phyloP scores from a whole-genome alignment of 2,329 filamentous ascomycete species.

The Talaromyces sp. region DNA sequence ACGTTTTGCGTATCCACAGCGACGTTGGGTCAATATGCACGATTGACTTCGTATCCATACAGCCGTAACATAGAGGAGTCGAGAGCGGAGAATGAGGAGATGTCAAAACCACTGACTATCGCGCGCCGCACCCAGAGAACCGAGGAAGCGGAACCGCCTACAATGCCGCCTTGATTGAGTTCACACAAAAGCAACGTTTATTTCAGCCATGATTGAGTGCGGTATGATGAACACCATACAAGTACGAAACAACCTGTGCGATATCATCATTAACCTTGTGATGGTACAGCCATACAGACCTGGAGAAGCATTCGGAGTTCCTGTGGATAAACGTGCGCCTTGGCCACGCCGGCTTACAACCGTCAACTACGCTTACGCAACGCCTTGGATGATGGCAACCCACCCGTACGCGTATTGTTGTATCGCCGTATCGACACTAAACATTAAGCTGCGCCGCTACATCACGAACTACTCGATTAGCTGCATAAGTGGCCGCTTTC shows the following conservation, averaged over 20 bases:
- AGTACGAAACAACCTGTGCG: background rate
- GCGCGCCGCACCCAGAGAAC: background rate
- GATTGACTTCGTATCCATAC: background rate
- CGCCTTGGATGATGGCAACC: background rate
- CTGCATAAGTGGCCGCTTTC: conserved; percentile 15
- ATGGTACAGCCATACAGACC: no score
- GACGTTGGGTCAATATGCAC: background rate
- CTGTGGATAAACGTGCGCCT: background rate
- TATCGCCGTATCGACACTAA: conserved; percentile 14
- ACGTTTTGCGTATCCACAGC: background rate
- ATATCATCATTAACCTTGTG: no score
- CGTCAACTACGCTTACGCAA: background rate
- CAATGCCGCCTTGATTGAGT: background rate
- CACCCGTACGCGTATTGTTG: conserved; percentile 3
- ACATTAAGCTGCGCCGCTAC: conserved; percentile 17
- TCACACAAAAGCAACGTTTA: background rate
- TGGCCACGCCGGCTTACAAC: background rate
- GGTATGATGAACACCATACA: background rate
- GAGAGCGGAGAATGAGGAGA: background rate
- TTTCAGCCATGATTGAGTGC: background rate
- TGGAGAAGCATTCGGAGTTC: no score
- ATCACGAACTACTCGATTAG: conserved; percentile 15
- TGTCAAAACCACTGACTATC: background rate
- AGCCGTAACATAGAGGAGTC: background rate
- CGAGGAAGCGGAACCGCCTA: background rate